phyloP scores from a whole-genome alignment of 2,329 filamentous ascomycete genomes.

The Microcyclospora pomicola region DNA sequence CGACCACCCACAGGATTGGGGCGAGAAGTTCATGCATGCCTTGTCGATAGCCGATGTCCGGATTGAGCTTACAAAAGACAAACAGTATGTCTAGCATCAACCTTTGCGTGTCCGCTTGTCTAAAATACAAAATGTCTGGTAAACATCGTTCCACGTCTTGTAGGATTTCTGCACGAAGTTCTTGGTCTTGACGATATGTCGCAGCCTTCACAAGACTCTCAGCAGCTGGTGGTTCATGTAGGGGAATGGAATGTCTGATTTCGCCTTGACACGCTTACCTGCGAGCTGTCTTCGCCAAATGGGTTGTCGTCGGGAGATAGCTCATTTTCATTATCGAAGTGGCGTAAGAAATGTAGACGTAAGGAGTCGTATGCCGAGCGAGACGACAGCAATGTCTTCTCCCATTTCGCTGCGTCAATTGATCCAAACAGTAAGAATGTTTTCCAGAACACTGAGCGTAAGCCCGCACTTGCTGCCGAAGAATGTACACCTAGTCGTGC shows the following conservation, averaged over 20 bases:
- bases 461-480: constrained; percentile 32
- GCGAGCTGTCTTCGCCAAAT: constrained; percentile 59
- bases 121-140: constrained; percentile 84
- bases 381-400: constrained; percentile 49
- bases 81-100: constrained; percentile 84
- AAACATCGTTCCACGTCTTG: constrained; percentile 88
- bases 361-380: constrained; percentile 61
- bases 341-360: constrained; percentile 61
- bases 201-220: constrained; percentile 26
- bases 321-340: constrained; percentile 49
- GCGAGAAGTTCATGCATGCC: constrained; percentile 96
- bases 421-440: constrained; percentile 67
- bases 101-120: constrained; percentile 60
- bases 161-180: constrained; percentile 71
- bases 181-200: constrained; percentile 58
- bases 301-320: constrained; percentile 62
- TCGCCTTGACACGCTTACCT: constrained; percentile 38
- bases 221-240: no score
- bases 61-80: constrained; percentile 86
- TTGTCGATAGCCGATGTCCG: constrained; percentile 80
- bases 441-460: constrained; percentile 89
- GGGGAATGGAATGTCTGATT: no score
- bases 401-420: constrained; percentile 53
- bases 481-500: constrained; percentile 13
- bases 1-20: constrained; percentile 71